Evolutionary conservation across 2,329 filamentous ascomycete species (phyloP), one percentile per base, ranked within the genome.

Genomic region (Didymella keratinophila): DNA sequence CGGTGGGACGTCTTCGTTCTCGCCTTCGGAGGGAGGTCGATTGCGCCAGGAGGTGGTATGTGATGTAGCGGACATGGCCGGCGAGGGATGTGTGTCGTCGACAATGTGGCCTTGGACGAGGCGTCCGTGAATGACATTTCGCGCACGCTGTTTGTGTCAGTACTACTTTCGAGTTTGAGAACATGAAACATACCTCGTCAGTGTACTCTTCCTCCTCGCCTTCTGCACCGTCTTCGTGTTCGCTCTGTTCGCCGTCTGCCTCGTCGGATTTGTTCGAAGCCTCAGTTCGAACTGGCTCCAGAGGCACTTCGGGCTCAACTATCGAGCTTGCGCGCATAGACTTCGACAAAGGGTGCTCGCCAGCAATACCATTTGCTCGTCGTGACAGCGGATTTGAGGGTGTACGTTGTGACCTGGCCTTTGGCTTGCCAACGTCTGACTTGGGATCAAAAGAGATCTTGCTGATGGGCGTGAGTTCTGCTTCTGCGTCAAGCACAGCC

Each of bases 61-160:
- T 9, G 87, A 87, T n/a, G 87, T 80, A 27, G 81, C 80, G 6
- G 83, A 94, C 61, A 86, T 82, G 45, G 85, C 83, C 16, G 92
- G 90, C 1, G 93, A 96, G 2, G 90, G 90, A 71, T 93, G 94
- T 73, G 97, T 90, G 73, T 97, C 95, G 63, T 96, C 92, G 11
- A 99, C 95, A 66, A 99, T 90, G 74, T 98, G 95, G 14, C 95
- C 95, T 68, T 97, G 93, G 9, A 98, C 87, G 42, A 99, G 83
- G 52, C 95, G 89, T 10, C 92, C 94, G 58, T 93, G 94, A 41
- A 93, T 96, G 46, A 99, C 93, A 74, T 98, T 93, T 39, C 89
- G 86, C 18, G 92, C 92, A 57, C 91, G 89, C 76, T 81, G 52
- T 32, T 12, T 18, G 56, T 44, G 49, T 73, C 63, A 74, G 44